Base-by-base conservation (phyloP, 306 rosid species). In the Corylus americana region DNA sequence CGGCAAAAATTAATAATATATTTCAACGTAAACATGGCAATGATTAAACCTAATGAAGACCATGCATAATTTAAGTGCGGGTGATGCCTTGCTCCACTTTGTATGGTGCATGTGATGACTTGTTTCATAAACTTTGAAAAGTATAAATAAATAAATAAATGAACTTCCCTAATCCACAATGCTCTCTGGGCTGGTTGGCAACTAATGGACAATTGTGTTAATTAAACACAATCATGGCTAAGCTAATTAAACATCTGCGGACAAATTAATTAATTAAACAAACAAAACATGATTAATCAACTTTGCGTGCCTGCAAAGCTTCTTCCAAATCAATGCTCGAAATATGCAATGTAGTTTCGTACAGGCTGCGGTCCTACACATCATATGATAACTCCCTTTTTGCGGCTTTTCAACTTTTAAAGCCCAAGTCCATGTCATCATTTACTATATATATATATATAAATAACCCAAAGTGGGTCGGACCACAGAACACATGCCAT, bases 21-120 rank as follows among this genome's bases (percentile, higher is more conserved):
- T 25, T 12, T 37, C 55, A 59, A 81, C 37, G 53, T 18, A 72
- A 71, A 37, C 80, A 70, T 27, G 74, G 13, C 20, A 81, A 81
- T 81, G 81, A 76, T 81, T 81, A 68, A 9, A 50, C 27, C 77
- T 71, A 81, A 76, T 76, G 55, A 62, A 35, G 45, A 68, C 14
- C 39, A 2, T 25, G 25, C 70, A 76, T 73, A 31, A 80, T 44
- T 48, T 7, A 68, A 74, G 49, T 20, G 20, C 18, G 53, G 25
- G 49, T 5, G 55, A 49, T 80, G 50, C 55, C 51, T 39, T 25
- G 0, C 55, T 8, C 55, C 25, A 4, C 27, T 55, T 47, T 31
- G 55, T 12, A 29, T 31, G 55, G 49, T 71, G 59, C 81, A 62
- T 39, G 84, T 75, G 75, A 27, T 55, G 31, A 47, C 10, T 35